Percentiles rank a stretch among this genome's conserved stretches.
Evolutionary conservation across 345 rosid species (phyloP).

Genomic region (Moricandia arvensis): DNA sequence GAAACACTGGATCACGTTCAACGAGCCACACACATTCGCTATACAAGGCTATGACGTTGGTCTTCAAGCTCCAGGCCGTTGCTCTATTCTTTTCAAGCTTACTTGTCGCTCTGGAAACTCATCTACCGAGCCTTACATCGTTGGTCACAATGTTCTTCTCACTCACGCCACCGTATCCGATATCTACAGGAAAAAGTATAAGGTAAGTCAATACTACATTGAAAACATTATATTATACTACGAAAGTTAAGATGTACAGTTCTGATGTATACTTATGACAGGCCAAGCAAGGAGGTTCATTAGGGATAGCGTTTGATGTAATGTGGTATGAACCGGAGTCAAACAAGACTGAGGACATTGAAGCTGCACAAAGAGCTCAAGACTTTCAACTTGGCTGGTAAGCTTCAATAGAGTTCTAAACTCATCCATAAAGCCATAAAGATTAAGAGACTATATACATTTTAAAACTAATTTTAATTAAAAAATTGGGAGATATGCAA

Average conservation of each 20-base stretch:
- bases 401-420: neutral
- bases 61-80: constrained; percentile 84
- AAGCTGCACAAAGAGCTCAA: constrained; percentile 91
- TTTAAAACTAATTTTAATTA: too few relatives aligned
- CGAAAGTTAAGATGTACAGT: neutral
- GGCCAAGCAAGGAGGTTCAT: constrained; percentile 69
- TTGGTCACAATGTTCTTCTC: constrained; percentile 72
- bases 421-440: neutral
- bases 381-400: constrained; percentile 98
- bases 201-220: constrained; percentile 42
- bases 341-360: constrained; percentile 56
- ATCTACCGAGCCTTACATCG: constrained; percentile 89
- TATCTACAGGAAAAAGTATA: constrained; percentile 68
- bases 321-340: constrained; percentile 75
- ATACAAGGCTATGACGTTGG: constrained; percentile 92
- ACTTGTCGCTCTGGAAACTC: constrained; percentile 79
- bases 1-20: constrained; percentile 89
- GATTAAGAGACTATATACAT: too few relatives aligned
- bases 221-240: neutral
- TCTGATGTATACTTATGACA: constrained; percentile 23
- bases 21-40: constrained; percentile 83
- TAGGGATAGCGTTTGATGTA: constrained; percentile 75
- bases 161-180: constrained; percentile 63
- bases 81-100: constrained; percentile 61
- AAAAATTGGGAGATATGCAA: too few relatives aligned